phyloP scores from a whole-genome alignment of 129 eudicot genomes.

The Centella asiatica region DNA sequence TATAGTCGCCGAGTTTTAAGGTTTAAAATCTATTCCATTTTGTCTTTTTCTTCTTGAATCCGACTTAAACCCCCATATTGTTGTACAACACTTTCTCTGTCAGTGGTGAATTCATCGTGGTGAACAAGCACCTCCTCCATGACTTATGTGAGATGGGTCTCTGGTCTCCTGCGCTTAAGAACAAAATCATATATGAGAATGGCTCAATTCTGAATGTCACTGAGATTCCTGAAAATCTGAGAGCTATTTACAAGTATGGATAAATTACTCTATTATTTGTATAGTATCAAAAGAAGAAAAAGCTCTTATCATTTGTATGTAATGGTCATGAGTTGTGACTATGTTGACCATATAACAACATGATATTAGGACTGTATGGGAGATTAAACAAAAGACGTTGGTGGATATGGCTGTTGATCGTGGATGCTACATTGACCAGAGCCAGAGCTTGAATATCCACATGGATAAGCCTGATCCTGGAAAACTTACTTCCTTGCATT shows the following conservation, averaged over 20 bases:
- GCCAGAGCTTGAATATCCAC: conserved; percentile 61
- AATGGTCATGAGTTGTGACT: no score
- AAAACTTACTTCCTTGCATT: conserved; percentile 60
- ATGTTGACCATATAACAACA: no score
- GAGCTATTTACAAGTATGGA: conserved; percentile 52
- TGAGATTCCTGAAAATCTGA: conserved; percentile 47
- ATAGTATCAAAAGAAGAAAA: no score
- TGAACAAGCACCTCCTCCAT: conserved; percentile 61
- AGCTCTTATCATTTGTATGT: no score
- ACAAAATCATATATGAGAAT: conserved; percentile 40
- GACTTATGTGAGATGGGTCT: conserved; percentile 68
- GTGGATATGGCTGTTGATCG: conserved; percentile 75
- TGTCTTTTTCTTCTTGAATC: background rate
- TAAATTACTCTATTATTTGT: no score
- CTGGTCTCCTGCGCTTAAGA: conserved; percentile 56
- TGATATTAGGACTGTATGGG: conserved; percentile 69
- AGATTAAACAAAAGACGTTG: conserved; percentile 53
- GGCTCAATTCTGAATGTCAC: conserved; percentile 54
- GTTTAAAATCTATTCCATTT: conserved; percentile 7
- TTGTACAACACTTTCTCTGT: background rate
- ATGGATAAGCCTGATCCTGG: conserved; percentile 52
- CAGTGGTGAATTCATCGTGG: conserved; percentile 75
- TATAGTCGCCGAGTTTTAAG: conserved; percentile 60
- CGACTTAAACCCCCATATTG: no score
- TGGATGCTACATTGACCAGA: conserved; percentile 65